Evolutionary conservation across 495 filamentous ascomycete genomes (phyloP), one percentile per base, ranked within the genome.

Genomic region (Darksidea phi): DNA sequence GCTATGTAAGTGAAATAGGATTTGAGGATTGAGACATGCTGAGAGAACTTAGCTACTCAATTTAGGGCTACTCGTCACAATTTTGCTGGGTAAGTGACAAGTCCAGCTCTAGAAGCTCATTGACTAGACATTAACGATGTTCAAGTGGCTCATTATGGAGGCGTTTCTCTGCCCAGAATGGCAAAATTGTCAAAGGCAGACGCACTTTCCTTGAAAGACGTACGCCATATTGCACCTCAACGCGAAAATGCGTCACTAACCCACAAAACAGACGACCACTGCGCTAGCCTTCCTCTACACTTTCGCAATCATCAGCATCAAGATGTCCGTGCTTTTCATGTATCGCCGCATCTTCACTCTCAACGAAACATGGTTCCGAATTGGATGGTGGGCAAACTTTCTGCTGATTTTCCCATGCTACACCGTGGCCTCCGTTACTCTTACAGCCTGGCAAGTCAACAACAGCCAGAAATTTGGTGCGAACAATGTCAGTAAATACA

Each of bases 301-400:
- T 15, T 32, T 56, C 23, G 17, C 38, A 21, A 56, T 56, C 10
- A 45, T 32, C 17, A 45, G 28, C 17, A 46, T 56, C 20, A 56
- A 56, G 45, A n/a, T 28, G 1, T 46, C 38, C 1, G 36, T 56
- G 15, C 20, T 56, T 2, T 56, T 56, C 41, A 8, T 56, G 10
- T 56, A 46, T 20, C 3, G 53, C 2, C 53, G 53, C 2, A 56
- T 21, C 21, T 56, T 56, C 41, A 56, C 53, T 2, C 24, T 56
- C 37, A 23, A 34, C 23, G 26, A 21, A 36, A 1, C 2, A 1
- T 46, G 38, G 53, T 56, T 56, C 34, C 53, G 53, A 2, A n/a
- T 34, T 20, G 53, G 23, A 15, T 56, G 53, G 53, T 56, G 38
- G 37, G 26, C 38, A 1, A 56, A 11, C 25, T 46, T 56, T 11